phyloP scores from a whole-genome alignment of 1,139 yeast genomes.

The Yamadazyma membranifaciens region DNA sequence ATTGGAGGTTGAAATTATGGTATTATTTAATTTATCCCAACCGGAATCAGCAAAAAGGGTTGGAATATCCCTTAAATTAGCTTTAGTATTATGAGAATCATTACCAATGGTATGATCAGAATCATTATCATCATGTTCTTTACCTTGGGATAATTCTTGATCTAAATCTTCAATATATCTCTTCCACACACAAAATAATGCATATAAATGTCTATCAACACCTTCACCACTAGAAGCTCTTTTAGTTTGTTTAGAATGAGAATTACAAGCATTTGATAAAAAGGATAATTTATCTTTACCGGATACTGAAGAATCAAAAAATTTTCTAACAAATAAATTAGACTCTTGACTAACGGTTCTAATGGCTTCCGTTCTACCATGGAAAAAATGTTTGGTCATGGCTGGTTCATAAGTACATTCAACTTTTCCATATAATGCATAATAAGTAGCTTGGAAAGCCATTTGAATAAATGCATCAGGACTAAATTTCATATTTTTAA shows the following conservation, averaged over 20 bases:
- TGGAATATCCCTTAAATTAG: slow-evolving; percentile 27
- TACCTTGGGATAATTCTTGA: slow-evolving; percentile 11
- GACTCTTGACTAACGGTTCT: slow-evolving; percentile 82
- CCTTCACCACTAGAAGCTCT: slow-evolving; percentile 76
- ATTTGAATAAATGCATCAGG: slow-evolving; percentile 95
- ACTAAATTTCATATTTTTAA: slow-evolving; percentile 82
- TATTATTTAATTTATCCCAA: slow-evolving; percentile 57
- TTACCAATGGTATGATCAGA: slow-evolving; percentile 11
- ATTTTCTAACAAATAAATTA: slow-evolving; percentile 77
- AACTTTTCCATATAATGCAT: slow-evolving; percentile 87
- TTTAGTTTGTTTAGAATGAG: slow-evolving; percentile 68
- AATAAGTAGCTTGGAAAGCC: slow-evolving; percentile 92
- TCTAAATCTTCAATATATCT: slow-evolving; percentile 49
- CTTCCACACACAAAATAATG: slow-evolving; percentile 86
- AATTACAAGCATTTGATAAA: slow-evolving; percentile 65
- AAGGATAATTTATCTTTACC: slow-evolving; percentile 59
- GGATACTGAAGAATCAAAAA: slow-evolving; percentile 67
- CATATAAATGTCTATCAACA: slow-evolving; percentile 88
- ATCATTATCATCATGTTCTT: slow-evolving; percentile 15
- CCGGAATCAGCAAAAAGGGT: slow-evolving; percentile 72
- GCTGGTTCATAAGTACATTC: slow-evolving; percentile 96
- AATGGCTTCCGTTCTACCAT: slow-evolving; percentile 92
- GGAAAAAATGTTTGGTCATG: slow-evolving; percentile 84
- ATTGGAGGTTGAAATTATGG: slow-evolving; percentile 43
- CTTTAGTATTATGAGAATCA: slow-evolving; percentile 12